phyloP scores from a whole-genome alignment of 495 filamentous ascomycete genomes.

The Penicillium arizonense region DNA sequence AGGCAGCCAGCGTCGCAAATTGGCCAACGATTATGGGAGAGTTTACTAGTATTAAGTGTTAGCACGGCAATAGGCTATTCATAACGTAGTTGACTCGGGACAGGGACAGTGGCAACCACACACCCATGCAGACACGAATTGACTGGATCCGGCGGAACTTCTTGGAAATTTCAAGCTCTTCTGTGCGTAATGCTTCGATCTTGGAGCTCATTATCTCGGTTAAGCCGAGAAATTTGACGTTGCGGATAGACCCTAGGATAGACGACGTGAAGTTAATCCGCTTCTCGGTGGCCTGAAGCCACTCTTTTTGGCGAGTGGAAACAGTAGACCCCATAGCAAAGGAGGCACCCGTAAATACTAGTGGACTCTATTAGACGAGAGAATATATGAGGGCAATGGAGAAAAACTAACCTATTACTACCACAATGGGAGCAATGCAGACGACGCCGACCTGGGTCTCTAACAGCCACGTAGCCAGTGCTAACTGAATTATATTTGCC shows the following conservation, averaged over 20 bases:
- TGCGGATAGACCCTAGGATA: conserved; percentile 18
- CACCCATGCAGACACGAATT: conserved; percentile 13
- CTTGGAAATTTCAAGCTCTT: conserved; percentile 16
- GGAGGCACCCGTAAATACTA: conserved; percentile 5
- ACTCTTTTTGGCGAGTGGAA: conserved; percentile 43
- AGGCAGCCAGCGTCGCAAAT: conserved; percentile 19
- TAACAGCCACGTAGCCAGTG: conserved; percentile 53
- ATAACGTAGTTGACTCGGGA: too few species aligned
- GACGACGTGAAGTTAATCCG: conserved; percentile 46
- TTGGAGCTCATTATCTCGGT: conserved; percentile 11
- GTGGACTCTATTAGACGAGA: background rate
- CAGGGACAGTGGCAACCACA: background rate
- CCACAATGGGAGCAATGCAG: conserved; percentile 46
- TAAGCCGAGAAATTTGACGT: conserved; percentile 18
- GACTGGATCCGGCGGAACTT: conserved; percentile 11
- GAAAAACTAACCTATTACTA: conserved; percentile 39
- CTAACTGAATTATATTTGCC: conserved; percentile 54
- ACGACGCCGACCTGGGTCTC: conserved; percentile 48
- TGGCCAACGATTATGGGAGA: conserved; percentile 11
- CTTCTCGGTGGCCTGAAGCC: conserved; percentile 52
- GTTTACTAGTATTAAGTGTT: conserved; percentile 9
- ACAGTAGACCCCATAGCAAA: conserved; percentile 45
- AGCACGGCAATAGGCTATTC: background rate
- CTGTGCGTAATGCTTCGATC: conserved; percentile 8
- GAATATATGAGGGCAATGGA: background rate